Percentiles rank a stretch among this genome's conserved stretches.
phyloP scores from a whole-genome alignment of 1,284 basidiomycete genomes.

The Trametes sp. region DNA sequence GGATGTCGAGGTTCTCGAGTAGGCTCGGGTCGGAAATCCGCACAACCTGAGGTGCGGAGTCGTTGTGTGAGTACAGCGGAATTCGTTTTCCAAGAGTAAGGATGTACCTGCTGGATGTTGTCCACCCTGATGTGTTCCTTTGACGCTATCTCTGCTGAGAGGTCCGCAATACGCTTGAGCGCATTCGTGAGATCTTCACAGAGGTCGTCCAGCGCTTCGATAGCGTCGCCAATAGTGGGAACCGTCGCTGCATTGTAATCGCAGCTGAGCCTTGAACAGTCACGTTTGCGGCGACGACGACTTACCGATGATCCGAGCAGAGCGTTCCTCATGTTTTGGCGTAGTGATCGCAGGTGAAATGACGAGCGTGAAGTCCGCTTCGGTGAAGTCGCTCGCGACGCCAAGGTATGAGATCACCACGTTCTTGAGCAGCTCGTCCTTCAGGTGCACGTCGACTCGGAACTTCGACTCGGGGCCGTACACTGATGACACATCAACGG shows the following conservation, averaged over 20 bases:
- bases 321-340: conserved; percentile 54
- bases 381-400: conserved; percentile 74
- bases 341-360: conserved; percentile 66
- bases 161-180: conserved; percentile 71
- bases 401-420: conserved; percentile 73
- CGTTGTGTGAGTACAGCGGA: background rate
- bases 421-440: conserved; percentile 63
- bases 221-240: conserved; percentile 80
- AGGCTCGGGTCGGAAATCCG: conserved; percentile 60
- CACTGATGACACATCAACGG: conserved; percentile 44
- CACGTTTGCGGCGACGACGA: background rate
- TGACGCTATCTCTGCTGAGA: conserved; percentile 76
- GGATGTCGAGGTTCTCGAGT: conserved; percentile 69
- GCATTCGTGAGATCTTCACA: conserved; percentile 65
- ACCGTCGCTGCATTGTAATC: conserved; percentile 57
- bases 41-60: conserved; percentile 53
- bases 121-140: conserved; percentile 74
- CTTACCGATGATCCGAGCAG: conserved; percentile 50
- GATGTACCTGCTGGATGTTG: conserved; percentile 70
- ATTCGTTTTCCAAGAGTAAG: no score
- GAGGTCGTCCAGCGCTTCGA: conserved; percentile 72
- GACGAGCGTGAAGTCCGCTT: conserved; percentile 72
- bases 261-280: background rate
- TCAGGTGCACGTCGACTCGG: conserved; percentile 57
- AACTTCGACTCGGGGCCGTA: conserved; percentile 63